phyloP scores from a whole-genome alignment of 345 rosid species.

The Euclidium syriacum region DNA sequence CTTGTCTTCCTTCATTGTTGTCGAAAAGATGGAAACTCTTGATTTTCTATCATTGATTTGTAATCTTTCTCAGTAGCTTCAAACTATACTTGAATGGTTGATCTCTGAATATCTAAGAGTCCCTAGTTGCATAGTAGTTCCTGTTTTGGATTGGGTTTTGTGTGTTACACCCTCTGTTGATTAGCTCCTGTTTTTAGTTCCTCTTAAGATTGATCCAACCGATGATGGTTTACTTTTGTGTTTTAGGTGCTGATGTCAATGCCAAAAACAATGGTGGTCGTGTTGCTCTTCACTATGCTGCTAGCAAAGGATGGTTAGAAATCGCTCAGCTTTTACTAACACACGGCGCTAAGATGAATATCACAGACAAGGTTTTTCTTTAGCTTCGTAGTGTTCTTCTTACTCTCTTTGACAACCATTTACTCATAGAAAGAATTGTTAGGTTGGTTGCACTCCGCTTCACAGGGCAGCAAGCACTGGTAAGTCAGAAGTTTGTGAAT shows the following conservation, averaged over 20 bases:
- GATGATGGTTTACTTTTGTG: not conserved
- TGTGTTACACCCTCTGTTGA: not conserved
- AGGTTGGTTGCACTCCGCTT: constrained; percentile 88
- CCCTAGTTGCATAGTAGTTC: not conserved
- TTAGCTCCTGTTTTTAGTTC: not conserved
- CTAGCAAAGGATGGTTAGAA: constrained; percentile 81
- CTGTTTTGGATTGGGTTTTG: not conserved
- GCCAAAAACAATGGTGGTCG: constrained; percentile 77
- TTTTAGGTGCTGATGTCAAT: constrained; percentile 76
- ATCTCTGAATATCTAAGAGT: not conserved
- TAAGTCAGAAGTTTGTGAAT: constrained; percentile 62
- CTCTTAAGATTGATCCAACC: not conserved
- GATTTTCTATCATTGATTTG: not conserved
- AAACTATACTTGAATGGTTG: not conserved
- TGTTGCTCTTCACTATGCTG: constrained; percentile 90
- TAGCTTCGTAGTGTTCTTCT: not conserved
- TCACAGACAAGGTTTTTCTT: constrained; percentile 62
- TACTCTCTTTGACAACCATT: not conserved
- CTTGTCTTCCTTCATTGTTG: not conserved
- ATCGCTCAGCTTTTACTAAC: constrained; percentile 63
- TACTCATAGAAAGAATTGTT: not conserved
- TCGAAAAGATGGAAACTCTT: not conserved
- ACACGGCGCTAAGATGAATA: constrained; percentile 59
- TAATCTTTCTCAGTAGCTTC: not conserved
- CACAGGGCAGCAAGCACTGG: constrained; percentile 92